Evolutionary conservation across 495 filamentous ascomycete species (phyloP).

Genomic region (Pseudotulostoma volvatum): DNA sequence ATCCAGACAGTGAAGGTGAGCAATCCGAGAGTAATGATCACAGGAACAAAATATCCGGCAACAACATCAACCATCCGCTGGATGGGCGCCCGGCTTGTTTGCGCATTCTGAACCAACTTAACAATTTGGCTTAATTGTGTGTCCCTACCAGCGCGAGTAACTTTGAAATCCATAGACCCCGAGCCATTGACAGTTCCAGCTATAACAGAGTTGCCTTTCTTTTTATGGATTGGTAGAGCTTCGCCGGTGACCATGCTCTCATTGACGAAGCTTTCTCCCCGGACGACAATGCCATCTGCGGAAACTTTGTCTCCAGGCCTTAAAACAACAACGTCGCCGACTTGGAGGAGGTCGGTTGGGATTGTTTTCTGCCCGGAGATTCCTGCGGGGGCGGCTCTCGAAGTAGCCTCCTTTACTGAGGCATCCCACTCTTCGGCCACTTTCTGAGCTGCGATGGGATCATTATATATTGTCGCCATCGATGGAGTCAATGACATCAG

Average conservation of each 20-base stretch:
- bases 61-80: slow-evolving; percentile 84
- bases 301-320: slow-evolving; percentile 94
- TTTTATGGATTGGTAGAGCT: slow-evolving; percentile 81
- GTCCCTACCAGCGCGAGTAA: slow-evolving; percentile 83
- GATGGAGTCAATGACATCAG: slow-evolving; percentile 93
- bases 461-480: slow-evolving; percentile 96
- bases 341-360: slow-evolving; percentile 87
- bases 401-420: slow-evolving; percentile 5
- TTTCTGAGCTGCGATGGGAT: slow-evolving; percentile 87
- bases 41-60: slow-evolving; percentile 88
- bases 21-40: slow-evolving; percentile 68
- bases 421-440: slow-evolving; percentile 61
- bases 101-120: slow-evolving; percentile 87
- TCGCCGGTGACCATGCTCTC: slow-evolving; percentile 99
- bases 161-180: slow-evolving; percentile 79
- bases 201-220: slow-evolving; percentile 60
- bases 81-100: slow-evolving; percentile 87
- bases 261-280: slow-evolving; percentile 84
- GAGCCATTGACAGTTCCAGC: slow-evolving; percentile 96
- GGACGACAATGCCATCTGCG: slow-evolving; percentile 74
- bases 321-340: slow-evolving; percentile 83
- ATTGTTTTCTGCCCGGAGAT: slow-evolving; percentile 57
- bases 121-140: slow-evolving; percentile 98
- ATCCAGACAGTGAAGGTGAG: slow-evolving; percentile 88
- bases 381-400: slow-evolving; percentile 39